phyloP scores from a whole-genome alignment of 441 rosid species.

The Croton laevigatus region DNA sequence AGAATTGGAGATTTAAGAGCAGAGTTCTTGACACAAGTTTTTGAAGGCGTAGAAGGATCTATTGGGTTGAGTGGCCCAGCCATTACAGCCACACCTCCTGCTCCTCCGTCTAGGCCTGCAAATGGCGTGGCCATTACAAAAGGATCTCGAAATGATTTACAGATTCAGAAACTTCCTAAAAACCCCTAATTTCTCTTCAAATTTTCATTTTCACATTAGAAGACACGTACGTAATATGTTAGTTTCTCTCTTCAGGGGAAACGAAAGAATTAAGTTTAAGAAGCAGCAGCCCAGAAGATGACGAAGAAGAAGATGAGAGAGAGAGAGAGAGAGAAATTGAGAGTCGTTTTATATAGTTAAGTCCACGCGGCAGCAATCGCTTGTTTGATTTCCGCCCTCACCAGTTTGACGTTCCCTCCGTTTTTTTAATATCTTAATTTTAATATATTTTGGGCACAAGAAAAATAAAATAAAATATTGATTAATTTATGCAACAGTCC shows the following conservation, averaged over 20 bases:
- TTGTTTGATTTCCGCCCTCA: background rate
- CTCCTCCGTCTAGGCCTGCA: slow-evolving; percentile 40
- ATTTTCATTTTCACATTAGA: background rate
- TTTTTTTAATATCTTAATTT: background rate
- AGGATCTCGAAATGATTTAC: background rate
- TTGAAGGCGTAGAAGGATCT: slow-evolving; percentile 42
- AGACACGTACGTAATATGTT: no score
- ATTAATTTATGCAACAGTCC: no score
- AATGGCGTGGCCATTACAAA: slow-evolving; percentile 53
- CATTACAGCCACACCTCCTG: slow-evolving; percentile 53
- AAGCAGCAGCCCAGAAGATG: background rate
- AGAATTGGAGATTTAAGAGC: slow-evolving; percentile 58
- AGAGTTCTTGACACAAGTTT: slow-evolving; percentile 41
- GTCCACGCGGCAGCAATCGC: slow-evolving; percentile 23
- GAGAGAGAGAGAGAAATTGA: background rate
- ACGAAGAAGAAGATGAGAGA: background rate
- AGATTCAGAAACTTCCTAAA: background rate
- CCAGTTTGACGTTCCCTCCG: background rate
- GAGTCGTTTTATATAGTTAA: slow-evolving; percentile 1
- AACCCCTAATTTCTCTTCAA: slow-evolving; percentile 1
- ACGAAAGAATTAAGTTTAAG: background rate
- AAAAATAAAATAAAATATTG: no score
- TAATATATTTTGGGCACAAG: background rate
- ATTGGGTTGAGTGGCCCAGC: slow-evolving; percentile 47
- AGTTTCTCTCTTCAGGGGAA: background rate